phyloP scores from a whole-genome alignment of 306 rosid species.

The Acacia crassicarpa region DNA sequence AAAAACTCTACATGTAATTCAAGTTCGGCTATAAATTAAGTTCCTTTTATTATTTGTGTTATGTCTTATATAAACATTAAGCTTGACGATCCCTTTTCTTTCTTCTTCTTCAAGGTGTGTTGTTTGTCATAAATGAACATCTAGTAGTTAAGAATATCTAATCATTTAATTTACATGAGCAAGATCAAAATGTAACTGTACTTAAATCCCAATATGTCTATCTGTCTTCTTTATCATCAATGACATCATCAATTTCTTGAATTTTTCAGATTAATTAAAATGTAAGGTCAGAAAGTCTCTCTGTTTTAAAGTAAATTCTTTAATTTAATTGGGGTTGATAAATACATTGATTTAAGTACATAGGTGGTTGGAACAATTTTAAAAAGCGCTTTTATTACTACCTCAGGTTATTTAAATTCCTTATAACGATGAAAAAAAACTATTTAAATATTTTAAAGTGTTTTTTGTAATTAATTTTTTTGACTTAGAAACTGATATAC shows the following conservation, averaged over 20 bases:
- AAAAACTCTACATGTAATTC: conserved; percentile 33
- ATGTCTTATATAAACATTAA: neutral
- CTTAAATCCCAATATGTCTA: neutral
- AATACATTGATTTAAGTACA: too few relatives aligned
- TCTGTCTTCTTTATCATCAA: neutral
- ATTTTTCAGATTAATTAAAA: neutral
- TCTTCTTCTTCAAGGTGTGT: neutral
- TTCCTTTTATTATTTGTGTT: neutral
- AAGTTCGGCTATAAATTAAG: neutral
- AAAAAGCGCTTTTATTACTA: too few relatives aligned
- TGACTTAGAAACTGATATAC: too few relatives aligned
- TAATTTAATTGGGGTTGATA: too few relatives aligned
- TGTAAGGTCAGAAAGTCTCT: neutral
- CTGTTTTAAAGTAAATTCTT: neutral
- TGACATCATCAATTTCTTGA: neutral
- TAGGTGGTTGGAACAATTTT: too few relatives aligned
- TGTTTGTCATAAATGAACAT: neutral
- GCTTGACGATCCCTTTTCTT: neutral
- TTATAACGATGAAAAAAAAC: too few relatives aligned
- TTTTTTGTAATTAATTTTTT: too few relatives aligned
- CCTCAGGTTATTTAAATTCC: too few relatives aligned
- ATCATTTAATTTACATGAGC: neutral
- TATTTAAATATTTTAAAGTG: too few relatives aligned
- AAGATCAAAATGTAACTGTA: neutral
- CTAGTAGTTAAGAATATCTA: neutral